Base-by-base conservation (phyloP, 306 rosid species). In the cucumber (Cucumis sativus) region DNA sequence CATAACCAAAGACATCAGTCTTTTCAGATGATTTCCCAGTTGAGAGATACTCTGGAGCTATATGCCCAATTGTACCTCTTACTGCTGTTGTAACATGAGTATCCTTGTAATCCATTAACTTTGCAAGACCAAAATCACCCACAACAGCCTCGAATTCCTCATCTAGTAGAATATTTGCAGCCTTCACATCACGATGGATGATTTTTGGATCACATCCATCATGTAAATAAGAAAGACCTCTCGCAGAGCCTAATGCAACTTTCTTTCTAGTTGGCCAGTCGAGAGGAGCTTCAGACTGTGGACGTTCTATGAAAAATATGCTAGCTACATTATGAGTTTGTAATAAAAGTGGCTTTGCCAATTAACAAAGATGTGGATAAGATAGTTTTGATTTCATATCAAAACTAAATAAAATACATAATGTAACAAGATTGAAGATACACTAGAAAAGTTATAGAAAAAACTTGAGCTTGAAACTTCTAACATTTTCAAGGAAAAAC, bases 111-210 rank as follows among this genome's bases (percentile, higher is more conserved):
- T 78, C 80, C 75, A 78, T 78, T 21, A 78, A 64, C 17, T 78
- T 78, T 20, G 80, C 80, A 17, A 78, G 71, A 51, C 80, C 80
- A 14, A 78, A 78, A 28, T 78, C 80, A 4, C 80, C 80, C 0
- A 78, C 80, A 7, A 78, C 49, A 4, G 80, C 80, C 41, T 78
- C 80, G 41, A 78, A 78, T 75, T 78, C 80, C 75, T 78, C 80
- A 54, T 78, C 80, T 21, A 78, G 66, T 69, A 78, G 37, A 64
- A 78, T 78, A 5, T 78, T 78, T 54, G 80, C 80, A 66, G 80
- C 80, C 67, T 78, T 78, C 57, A 78, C 75, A 66, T 78, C 80
- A 30, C 80, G 80, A 78, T 78, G 80, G 8, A 78, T 78, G 75
- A 78, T 78, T 47, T 78, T 78, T 0, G 80, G 80, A 65, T 78